Base-by-base conservation (phyloP, 495 filamentous ascomycete genomes). In the Echria macrotheca region DNA sequence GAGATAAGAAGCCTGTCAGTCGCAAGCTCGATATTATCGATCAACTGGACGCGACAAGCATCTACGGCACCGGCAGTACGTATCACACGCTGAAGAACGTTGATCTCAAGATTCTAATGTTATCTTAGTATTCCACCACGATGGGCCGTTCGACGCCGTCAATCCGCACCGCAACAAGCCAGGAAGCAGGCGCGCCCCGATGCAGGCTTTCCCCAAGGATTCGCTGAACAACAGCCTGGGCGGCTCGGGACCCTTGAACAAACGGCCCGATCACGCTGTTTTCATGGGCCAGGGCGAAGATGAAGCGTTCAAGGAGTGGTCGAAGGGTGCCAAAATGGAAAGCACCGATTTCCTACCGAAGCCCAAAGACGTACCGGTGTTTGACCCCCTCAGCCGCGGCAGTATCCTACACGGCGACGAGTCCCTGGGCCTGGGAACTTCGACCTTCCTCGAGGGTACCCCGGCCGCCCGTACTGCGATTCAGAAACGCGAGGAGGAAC, bases 121-220 rank as follows among this genome's bases (percentile, higher is more conserved):
- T 0, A n/a, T 8, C 19, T 5, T 50, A 96, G 91, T 97, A 63
- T 96, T 99, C 68, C 94, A 99, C 52, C 94, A 99, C 63, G 94
- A 99, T 63, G 94, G 94, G 19, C 94, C 94, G 7, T 99, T 96
- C 58, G 94, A 99, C 69, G 94, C 94, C 12, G 93, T 90, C 68
- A 96, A 96, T 57, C 91, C 94, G 5, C 85, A 93, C 65, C 86
- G 94, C 50, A 99, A 99, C 64, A 82, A 87, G 40, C 87, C 86
- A 58, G 87, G 85, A 43, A 78, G 84, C 52, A 79, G 83, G 47
- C 82, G 86, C 23, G 89, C 93, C 10, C 94, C 94, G 2, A 95
- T 99, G 87, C 84, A 96, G 63, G 94, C 94, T 5, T 99, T 97
- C 68, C 89, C 94, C 15, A 83, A 86, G 52, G 87, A 83, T 54